A percentile compares a stretch with the other conserved stretches of the same genome.
These are phyloP conservation scores for Ascochyta koolunga DNA, from an alignment of 2,329 filamentous ascomycete species.

Conservation along the genomic window DNA sequence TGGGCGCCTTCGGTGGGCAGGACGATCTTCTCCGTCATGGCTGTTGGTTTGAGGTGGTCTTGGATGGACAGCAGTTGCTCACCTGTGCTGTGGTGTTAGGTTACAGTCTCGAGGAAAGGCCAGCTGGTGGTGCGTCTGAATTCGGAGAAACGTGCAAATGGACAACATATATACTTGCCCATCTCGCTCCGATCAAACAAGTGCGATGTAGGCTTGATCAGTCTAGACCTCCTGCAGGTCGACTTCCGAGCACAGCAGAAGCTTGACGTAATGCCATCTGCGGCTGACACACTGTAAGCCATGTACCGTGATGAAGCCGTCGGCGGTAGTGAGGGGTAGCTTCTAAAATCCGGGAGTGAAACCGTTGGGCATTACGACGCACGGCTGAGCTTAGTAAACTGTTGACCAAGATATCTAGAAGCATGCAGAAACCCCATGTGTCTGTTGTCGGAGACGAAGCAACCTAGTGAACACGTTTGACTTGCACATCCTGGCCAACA, in stretches of 20 bases:
- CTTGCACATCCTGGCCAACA: no score
- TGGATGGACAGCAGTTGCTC: constrained; percentile 5
- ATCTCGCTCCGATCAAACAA: constrained; percentile 6
- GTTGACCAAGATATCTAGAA: no score
- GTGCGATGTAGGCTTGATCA: not conserved
- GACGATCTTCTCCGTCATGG: constrained; percentile 5
- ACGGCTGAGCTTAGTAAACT: no score
- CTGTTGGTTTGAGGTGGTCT: constrained; percentile 6
- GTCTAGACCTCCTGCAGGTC: not conserved
- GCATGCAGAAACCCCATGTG: no score
- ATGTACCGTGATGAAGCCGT: constrained; percentile 4
- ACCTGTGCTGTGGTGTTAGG: constrained; percentile 1
- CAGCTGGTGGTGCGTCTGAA: no score
- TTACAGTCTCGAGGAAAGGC: not conserved
- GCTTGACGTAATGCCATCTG: constrained; percentile 1
- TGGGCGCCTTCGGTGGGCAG: constrained; percentile 9
- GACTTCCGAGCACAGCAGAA: not conserved
- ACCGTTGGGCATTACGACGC: not conserved
- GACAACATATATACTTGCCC: constrained; percentile 10
- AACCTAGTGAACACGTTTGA: no score
- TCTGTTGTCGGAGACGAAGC: no score
- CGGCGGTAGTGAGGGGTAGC: constrained; percentile 14
- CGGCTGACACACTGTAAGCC: not conserved
- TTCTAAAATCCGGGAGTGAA: constrained; percentile 11
- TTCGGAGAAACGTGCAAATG: not conserved